Percentiles rank a stretch among this genome's conserved stretches.
Conservation (phyloP, 2,329 filamentous ascomycete species). For the Lecanosticta acicola region DNA sequence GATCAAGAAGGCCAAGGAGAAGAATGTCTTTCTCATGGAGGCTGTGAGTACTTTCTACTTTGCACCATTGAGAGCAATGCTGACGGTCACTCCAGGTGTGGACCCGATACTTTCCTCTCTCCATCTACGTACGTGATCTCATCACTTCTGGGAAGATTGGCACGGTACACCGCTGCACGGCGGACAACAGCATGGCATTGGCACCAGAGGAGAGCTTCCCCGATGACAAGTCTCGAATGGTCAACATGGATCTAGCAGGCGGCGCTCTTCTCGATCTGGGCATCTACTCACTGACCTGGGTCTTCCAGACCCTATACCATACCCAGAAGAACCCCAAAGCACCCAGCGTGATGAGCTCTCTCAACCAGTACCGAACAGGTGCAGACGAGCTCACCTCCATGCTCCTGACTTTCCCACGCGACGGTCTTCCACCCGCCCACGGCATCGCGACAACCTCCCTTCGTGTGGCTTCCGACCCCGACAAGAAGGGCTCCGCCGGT, state of each 20-base stretch:
- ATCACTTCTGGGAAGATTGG: conserved; percentile 52
- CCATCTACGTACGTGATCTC: conserved; percentile 66
- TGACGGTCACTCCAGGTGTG: conserved; percentile 51
- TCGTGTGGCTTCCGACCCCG: conserved; percentile 57
- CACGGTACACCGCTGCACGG: conserved; percentile 51
- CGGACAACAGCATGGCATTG: conserved; percentile 55
- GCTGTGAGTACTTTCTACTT: conserved; percentile 25
- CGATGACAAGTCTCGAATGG: conserved; percentile 63
- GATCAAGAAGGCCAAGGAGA: conserved; percentile 64
- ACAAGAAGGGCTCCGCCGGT: conserved; percentile 53
- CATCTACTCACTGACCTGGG: conserved; percentile 84
- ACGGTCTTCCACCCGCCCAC: conserved; percentile 54
- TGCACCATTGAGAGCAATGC: background rate
- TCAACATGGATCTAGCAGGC: conserved; percentile 76
- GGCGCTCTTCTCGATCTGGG: conserved; percentile 79
- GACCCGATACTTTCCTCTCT: conserved; percentile 84
- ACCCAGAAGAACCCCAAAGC: conserved; percentile 62
- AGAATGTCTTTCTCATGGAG: conserved; percentile 72
- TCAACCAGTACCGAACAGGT: conserved; percentile 68
- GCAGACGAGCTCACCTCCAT: conserved; percentile 75
- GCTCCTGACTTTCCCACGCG: conserved; percentile 66
- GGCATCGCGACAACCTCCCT: conserved; percentile 60
- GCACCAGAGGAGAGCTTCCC: conserved; percentile 54
- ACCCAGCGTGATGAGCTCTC: conserved; percentile 61
- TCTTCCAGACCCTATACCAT: conserved; percentile 84